Evolutionary conservation across 495 filamentous ascomycete species (phyloP).

Genomic region (Xeromyces bisporus): DNA sequence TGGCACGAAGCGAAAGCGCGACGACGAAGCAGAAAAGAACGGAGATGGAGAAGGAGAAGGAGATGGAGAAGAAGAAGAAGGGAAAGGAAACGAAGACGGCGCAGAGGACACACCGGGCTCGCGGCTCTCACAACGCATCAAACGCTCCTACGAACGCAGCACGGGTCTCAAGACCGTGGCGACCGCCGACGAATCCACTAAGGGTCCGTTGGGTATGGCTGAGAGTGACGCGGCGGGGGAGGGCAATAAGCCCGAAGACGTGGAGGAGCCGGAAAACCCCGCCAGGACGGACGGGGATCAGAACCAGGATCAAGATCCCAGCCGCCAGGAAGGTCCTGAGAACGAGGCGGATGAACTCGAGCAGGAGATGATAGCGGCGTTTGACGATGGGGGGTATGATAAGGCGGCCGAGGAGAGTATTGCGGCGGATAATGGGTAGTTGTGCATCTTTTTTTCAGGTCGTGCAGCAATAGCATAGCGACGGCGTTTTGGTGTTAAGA

Average conservation of each 20-base stretch:
- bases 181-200: conserved; percentile 15
- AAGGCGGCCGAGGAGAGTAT: conserved; percentile 14
- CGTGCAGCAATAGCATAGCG: conserved; percentile 20
- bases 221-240: neutral
- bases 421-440: conserved; percentile 12
- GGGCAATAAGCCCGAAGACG: conserved; percentile 5
- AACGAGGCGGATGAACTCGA: conserved; percentile 48
- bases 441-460: conserved; percentile 12
- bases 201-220: neutral
- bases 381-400: conserved; percentile 35
- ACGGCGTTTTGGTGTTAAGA: conserved; percentile 17
- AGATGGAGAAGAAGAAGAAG: conserved; percentile 15
- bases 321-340: conserved; percentile 14
- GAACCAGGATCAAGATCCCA: conserved; percentile 4
- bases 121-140: conserved; percentile 29
- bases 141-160: conserved; percentile 32
- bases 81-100: conserved; percentile 17
- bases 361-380: conserved; percentile 48
- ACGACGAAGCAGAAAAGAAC: conserved; percentile 15
- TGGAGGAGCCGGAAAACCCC: conserved; percentile 7
- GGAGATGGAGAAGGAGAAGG: conserved; percentile 15
- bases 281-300: too few relatives aligned
- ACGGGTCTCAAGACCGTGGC: conserved; percentile 30
- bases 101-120: conserved; percentile 17
- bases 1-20: conserved; percentile 27